Evolutionary conservation across 768 basidiomycete species (phyloP).

Genomic region (Sarcomyxa edulis): DNA sequence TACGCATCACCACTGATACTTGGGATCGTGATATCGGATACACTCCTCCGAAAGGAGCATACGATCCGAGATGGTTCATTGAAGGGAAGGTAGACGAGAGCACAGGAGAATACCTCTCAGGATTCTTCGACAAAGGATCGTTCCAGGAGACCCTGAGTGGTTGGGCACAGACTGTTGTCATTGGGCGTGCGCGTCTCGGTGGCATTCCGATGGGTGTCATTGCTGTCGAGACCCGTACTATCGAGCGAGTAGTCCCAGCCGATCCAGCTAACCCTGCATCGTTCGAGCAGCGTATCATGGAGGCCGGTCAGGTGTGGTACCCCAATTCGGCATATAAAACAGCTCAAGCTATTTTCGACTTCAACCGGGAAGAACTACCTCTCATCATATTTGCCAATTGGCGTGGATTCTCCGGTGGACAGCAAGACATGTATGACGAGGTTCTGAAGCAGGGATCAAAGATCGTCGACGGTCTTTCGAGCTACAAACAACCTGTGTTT

Average conservation of each 20-base stretch:
- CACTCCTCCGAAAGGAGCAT: conserved; percentile 86
- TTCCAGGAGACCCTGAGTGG: conserved; percentile 99
- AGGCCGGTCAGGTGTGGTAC: conserved; percentile 99
- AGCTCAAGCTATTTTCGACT: conserved; percentile 98
- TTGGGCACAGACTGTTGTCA: conserved; percentile 98
- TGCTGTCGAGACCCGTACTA: conserved; percentile 95
- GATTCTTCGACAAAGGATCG: conserved; percentile 95
- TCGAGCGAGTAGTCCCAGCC: conserved; percentile 94
- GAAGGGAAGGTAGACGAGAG: conserved; percentile 89
- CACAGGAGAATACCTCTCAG: conserved; percentile 69
- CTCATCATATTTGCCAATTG: conserved; percentile 99
- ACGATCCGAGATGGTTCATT: conserved; percentile 98
- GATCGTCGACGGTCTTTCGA: conserved; percentile 96
- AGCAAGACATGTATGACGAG: conserved; percentile 99
- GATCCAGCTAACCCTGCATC: conserved; percentile 97
- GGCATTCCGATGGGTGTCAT: conserved; percentile 98
- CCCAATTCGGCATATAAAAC: conserved; percentile 99
- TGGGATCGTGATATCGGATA: conserved; percentile 96
- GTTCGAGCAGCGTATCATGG: conserved; percentile 97
- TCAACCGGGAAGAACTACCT: conserved; percentile 94
- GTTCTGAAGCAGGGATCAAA: conserved; percentile 96
- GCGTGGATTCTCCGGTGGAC: conserved; percentile 99
- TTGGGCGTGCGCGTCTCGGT: conserved; percentile 92
- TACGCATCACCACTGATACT: conserved; percentile 63
- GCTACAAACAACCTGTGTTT: conserved; percentile 96